A percentile compares a stretch with the other conserved stretches of the same genome.
These are phyloP conservation scores for Pyricularia grisea DNA, from an alignment of 2,329 filamentous ascomycete species.

Conservation along the genomic window DNA sequence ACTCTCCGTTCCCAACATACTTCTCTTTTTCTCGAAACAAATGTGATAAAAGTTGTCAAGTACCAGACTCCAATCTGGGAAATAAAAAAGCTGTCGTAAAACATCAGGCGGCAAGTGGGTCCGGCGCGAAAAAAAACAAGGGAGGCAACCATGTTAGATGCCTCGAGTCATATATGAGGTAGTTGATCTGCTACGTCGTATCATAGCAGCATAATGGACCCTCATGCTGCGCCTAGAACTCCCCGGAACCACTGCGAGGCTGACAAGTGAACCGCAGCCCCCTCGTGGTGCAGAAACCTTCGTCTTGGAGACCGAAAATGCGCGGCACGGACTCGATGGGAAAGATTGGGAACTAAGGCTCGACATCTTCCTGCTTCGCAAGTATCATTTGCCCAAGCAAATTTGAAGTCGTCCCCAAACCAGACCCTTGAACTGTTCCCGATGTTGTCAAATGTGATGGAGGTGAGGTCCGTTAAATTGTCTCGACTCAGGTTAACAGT, in stretches of 20 bases:
- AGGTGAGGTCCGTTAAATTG: constrained; percentile 19
- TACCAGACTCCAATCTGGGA: not conserved
- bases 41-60: not conserved
- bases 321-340: not conserved
- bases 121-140: not conserved
- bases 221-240: not conserved
- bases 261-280: not conserved
- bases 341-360: constrained; percentile 18
- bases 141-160: not conserved
- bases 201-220: not conserved
- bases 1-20: not conserved
- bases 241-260: not conserved
- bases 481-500: constrained; percentile 18
- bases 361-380: constrained; percentile 29
- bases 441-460: constrained; percentile 29
- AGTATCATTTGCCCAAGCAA: constrained; percentile 32
- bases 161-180: not conserved
- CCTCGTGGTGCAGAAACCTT: not conserved
- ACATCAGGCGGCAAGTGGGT: not conserved
- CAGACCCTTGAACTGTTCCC: constrained; percentile 23
- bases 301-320: constrained; percentile 1
- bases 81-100: not conserved
- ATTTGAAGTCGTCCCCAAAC: constrained; percentile 35
- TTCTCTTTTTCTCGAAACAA: not conserved
- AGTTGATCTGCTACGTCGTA: not conserved